These are phyloP conservation scores for Papiliotrema flavescens DNA, from an alignment of 1,284 basidiomycete species.

Conservation along the genomic window DNA sequence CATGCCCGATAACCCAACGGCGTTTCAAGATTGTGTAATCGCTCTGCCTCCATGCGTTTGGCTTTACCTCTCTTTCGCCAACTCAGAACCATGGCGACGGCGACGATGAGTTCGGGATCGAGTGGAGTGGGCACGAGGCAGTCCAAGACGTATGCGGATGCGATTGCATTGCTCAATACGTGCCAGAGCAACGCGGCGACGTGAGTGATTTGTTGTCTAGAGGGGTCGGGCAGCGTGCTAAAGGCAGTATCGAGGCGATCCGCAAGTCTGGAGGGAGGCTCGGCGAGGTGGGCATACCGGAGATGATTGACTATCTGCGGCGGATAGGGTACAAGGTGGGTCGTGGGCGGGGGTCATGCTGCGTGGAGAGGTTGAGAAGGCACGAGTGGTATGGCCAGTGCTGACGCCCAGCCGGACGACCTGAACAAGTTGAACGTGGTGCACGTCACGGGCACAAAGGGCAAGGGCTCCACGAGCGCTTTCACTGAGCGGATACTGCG, in stretches of 20 bases:
- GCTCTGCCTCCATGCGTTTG: too few species aligned
- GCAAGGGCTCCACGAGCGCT: conserved; percentile 95
- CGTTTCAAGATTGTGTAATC: too few species aligned
- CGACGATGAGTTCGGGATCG: too few species aligned
- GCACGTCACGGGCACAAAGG: conserved; percentile 98
- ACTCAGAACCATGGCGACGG: too few species aligned
- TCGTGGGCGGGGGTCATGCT: neutral
- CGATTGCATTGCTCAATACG: conserved; percentile 81
- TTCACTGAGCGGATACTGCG: conserved; percentile 62
- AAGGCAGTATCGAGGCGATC: conserved; percentile 64
- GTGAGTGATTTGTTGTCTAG: conserved; percentile 14
- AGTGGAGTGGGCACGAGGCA: too few species aligned
- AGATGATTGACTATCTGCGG: conserved; percentile 85
- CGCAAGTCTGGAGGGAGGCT: conserved; percentile 69
- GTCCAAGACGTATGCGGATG: conserved; percentile 53
- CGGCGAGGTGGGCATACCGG: conserved; percentile 71
- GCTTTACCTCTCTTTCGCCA: too few species aligned
- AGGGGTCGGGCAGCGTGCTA: neutral
- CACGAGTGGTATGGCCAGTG: neutral
- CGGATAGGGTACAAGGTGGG: conserved; percentile 80
- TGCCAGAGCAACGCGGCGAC: conserved; percentile 92
- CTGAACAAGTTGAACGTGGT: conserved; percentile 88
- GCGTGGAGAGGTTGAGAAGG: neutral
- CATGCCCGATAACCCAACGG: too few species aligned
- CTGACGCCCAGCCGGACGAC: conserved; percentile 62